Percentiles rank a stretch among this genome's conserved stretches.
Conservation (phyloP, 2,329 filamentous ascomycete species). For the Aciculosporium take region DNA sequence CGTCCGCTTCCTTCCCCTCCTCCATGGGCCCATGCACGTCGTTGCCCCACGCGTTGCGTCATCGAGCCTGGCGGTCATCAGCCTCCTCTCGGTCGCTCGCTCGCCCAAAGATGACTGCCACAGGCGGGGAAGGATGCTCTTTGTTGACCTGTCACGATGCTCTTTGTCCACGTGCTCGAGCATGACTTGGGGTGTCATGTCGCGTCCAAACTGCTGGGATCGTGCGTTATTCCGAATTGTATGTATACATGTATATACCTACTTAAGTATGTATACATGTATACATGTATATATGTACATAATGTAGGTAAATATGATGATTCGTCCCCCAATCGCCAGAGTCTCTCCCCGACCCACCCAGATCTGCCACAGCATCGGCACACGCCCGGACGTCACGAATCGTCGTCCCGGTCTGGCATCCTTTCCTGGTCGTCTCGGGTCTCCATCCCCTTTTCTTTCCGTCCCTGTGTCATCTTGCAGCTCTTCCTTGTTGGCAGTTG, state of each 20-base stretch:
- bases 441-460: background rate
- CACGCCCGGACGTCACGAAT: conserved; percentile 1
- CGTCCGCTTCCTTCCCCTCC: background rate
- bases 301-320: too few relatives aligned
- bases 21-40: background rate
- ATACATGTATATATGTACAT: background rate
- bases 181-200: background rate
- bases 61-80: background rate
- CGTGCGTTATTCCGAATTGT: background rate
- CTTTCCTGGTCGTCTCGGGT: too few relatives aligned
- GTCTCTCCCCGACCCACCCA: too few relatives aligned
- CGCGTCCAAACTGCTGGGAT: background rate
- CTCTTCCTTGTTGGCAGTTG: too few relatives aligned
- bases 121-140: too few relatives aligned
- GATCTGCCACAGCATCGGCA: background rate
- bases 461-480: background rate
- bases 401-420: background rate
- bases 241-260: background rate
- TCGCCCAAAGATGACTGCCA: background rate
- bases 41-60: background rate
- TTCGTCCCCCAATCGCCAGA: too few relatives aligned
- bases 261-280: background rate
- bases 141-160: background rate
- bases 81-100: too few relatives aligned
- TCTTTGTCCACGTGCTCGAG: background rate